A percentile compares a stretch with the other conserved stretches of the same genome.
Conservation (phyloP, 257 asterid genomes). For the Asclepias syriaca region DNA sequence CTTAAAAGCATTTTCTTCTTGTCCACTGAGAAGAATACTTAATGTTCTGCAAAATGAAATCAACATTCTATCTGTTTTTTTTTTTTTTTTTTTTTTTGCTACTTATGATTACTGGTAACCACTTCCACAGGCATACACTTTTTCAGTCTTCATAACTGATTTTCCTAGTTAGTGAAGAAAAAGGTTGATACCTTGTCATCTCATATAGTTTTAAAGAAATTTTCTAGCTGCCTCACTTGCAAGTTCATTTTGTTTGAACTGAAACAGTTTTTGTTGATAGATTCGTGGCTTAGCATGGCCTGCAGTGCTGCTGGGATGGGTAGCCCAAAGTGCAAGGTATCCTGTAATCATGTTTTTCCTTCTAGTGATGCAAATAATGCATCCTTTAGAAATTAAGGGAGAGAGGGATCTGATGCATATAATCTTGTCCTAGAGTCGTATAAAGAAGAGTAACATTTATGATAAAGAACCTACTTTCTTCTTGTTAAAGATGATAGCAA, state of each 20-base stretch:
- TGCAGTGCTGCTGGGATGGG: constrained; percentile 94
- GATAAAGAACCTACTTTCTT: not conserved
- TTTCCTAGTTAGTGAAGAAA: not conserved
- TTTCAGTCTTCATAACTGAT: not conserved
- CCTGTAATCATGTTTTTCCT: not conserved
- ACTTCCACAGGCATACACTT: not conserved
- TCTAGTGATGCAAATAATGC: not conserved
- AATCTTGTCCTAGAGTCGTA: not conserved
- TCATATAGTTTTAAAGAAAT: not conserved
- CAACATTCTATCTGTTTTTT: not conserved
- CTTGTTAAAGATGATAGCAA: not conserved
- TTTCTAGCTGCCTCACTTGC: not conserved
- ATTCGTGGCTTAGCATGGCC: constrained; percentile 98
- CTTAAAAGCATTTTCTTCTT: not conserved
- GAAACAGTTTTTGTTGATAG: constrained; percentile 36
- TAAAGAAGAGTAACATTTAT: not conserved
- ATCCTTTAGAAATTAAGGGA: not conserved
- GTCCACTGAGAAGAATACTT: not conserved
- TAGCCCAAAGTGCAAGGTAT: constrained; percentile 98
- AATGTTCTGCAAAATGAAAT: not conserved
- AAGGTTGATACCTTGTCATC: not conserved
- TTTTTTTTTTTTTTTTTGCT: no score
- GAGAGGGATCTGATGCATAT: not conserved
- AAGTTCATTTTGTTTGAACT: constrained; percentile 12
- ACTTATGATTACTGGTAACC: not conserved